Evolutionary conservation across 2,329 filamentous ascomycete genomes (phyloP), one percentile per base, ranked within the genome.

Genomic region (Nemania serpens): DNA sequence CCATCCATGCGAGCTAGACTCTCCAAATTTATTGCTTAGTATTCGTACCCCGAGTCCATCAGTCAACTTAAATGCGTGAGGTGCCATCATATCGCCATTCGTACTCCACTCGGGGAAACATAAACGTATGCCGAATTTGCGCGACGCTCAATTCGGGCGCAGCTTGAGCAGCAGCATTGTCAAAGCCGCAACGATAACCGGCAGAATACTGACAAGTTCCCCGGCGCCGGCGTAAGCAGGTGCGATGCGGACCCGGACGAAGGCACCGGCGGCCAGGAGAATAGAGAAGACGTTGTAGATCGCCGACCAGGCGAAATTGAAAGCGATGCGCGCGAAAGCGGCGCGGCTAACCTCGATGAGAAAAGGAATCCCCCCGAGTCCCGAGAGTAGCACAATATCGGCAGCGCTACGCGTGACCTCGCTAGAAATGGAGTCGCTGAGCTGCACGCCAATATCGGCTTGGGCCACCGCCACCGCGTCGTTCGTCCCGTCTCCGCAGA

Each of bases 401-500:
- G 91, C 88, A 0, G 88, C 88, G 2, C 79, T 81, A 55, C 84
- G 78, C 0, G 91, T 88, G 1, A 93, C 79, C 58, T 92, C 89
- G 1, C 82, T 85, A 4, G 80, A 80, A 45, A 75, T 73, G 37
- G 43, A 48, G 37, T 55, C 53, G 60, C 83, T 83, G 71, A 94
- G 84, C 65, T 91, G 88, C 0, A 93, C 79, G 29, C 91, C 91
- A 29, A 94, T 82, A 5, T 83, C 83, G 1, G 91, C 89, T 70
- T 88, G 84, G 0, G 89, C 86, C 2, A 94, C 80, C 0, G 91
- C 91, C 2, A 85, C 80, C 0, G 91, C 88, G 69, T 94, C 91
- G 72, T 94, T 94, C 13, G 89, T 92, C 1, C 91, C 91, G 67
- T 94, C 91, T 36, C 91, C 91, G 52, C 84, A 83, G 73, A 94